Conservation (phyloP, 805 yeast genomes). For the Teunomyces panamensis region DNA sequence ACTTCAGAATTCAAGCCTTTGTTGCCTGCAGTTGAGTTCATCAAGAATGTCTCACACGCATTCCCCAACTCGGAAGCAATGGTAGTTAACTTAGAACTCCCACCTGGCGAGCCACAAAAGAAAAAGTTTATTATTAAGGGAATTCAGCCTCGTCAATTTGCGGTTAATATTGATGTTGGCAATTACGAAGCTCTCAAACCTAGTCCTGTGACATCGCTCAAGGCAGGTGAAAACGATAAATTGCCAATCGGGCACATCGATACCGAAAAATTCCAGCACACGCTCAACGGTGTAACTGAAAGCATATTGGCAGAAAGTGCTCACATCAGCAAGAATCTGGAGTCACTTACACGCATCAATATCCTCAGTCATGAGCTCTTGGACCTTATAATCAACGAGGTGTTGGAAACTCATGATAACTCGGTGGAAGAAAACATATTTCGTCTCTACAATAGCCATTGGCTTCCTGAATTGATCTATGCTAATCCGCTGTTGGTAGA, state of each 20-base stretch:
- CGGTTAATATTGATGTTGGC: slow-evolving; percentile 46
- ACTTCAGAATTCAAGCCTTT: slow-evolving; percentile 37
- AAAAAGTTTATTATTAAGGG: slow-evolving; percentile 92
- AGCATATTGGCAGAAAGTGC: slow-evolving; percentile 20
- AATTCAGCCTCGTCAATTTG: slow-evolving; percentile 74
- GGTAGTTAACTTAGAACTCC: slow-evolving; percentile 67
- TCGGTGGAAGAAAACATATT: slow-evolving; percentile 26
- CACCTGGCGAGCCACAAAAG: slow-evolving; percentile 40
- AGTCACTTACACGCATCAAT: slow-evolving; percentile 24
- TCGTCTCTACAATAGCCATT: slow-evolving; percentile 34
- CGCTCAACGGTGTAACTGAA: slow-evolving; percentile 22
- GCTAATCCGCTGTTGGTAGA: slow-evolving; percentile 41
- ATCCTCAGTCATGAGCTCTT: slow-evolving; percentile 32
- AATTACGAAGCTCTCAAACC: slow-evolving; percentile 42
- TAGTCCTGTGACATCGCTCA: slow-evolving; percentile 8
- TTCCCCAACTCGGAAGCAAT: slow-evolving; percentile 88
- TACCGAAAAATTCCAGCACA: slow-evolving; percentile 26
- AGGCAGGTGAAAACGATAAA: slow-evolving; percentile 14
- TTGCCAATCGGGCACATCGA: slow-evolving; percentile 39
- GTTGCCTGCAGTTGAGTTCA: slow-evolving; percentile 94
- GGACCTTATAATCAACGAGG: slow-evolving; percentile 25
- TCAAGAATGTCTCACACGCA: slow-evolving; percentile 87
- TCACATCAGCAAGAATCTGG: slow-evolving; percentile 14
- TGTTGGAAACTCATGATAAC: slow-evolving; percentile 22
- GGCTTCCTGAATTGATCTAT: slow-evolving; percentile 41